These are phyloP conservation scores for Hemisphaericaspora lyxosophila DNA, from an alignment of 1,139 yeast genomes.

Conservation along the genomic window DNA sequence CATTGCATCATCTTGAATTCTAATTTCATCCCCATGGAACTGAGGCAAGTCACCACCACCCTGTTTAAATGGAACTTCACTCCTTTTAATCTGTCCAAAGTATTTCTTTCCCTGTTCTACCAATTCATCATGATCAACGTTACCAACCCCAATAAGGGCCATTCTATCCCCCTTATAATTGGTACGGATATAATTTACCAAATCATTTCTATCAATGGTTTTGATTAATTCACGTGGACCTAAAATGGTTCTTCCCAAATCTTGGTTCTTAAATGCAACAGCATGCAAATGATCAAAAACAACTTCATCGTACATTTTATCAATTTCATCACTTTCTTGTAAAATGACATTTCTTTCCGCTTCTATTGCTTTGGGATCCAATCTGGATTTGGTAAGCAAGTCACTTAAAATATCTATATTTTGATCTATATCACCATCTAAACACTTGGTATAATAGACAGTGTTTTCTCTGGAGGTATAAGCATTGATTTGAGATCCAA, in stretches of 20 bases:
- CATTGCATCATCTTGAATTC: slow-evolving; percentile 76
- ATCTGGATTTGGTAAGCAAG: slow-evolving; percentile 79
- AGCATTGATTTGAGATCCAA: slow-evolving; percentile 96
- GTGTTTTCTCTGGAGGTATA: slow-evolving; percentile 97
- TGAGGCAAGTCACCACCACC: slow-evolving; percentile 81
- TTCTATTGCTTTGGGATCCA: slow-evolving; percentile 83
- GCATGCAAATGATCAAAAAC: slow-evolving; percentile 96
- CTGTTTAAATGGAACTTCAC: slow-evolving; percentile 62
- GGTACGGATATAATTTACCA: slow-evolving; percentile 73
- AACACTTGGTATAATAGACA: slow-evolving; percentile 90
- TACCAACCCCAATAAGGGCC: slow-evolving; percentile 96
- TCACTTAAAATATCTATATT: slow-evolving; percentile 89
- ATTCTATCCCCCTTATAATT: slow-evolving; percentile 96
- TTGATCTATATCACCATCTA: slow-evolving; percentile 75
- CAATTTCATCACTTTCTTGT: slow-evolving; percentile 96
- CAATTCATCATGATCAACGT: slow-evolving; percentile 82
- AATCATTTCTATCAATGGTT: slow-evolving; percentile 73
- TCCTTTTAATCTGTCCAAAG: slow-evolving; percentile 73
- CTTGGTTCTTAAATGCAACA: slow-evolving; percentile 85
- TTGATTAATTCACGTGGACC: slow-evolving; percentile 91
- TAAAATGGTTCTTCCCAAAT: slow-evolving; percentile 93
- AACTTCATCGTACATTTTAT: slow-evolving; percentile 96
- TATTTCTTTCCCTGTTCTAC: slow-evolving; percentile 72
- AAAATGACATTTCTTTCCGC: slow-evolving; percentile 94
- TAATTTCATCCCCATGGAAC: slow-evolving; percentile 83